Conservation (phyloP, 73 alveolate genomes). For the Symbiodinium pilosum region DNA sequence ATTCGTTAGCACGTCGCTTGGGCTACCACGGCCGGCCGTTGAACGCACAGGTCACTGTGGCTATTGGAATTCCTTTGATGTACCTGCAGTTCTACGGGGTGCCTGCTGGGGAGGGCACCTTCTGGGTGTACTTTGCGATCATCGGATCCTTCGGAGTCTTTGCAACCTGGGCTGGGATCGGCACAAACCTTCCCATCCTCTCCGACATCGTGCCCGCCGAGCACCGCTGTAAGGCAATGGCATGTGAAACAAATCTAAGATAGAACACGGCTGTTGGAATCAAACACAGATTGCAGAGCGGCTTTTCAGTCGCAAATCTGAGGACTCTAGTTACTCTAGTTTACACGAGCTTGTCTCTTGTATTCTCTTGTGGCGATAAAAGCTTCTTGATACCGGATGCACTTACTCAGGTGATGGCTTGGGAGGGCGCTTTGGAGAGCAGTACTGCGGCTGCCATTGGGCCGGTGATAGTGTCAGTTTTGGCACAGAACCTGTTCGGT, state of each 20-base stretch:
- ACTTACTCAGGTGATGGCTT: conserved; percentile 34
- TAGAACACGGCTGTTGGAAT: too few relatives aligned
- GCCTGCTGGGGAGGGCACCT: conserved; percentile 75
- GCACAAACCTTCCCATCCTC: conserved; percentile 91
- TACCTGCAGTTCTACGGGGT: conserved; percentile 82
- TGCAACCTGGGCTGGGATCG: conserved; percentile 90
- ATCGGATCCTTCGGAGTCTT: conserved; percentile 59
- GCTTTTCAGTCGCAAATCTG: too few relatives aligned
- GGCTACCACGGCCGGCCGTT: conserved; percentile 70
- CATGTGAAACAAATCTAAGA: too few relatives aligned
- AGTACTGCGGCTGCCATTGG: conserved; percentile 84
- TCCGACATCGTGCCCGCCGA: conserved; percentile 74
- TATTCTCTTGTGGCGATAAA: too few relatives aligned
- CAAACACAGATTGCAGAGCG: too few relatives aligned
- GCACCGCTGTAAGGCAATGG: conserved; percentile 43
- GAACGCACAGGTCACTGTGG: conserved; percentile 86
- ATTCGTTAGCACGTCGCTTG: conserved; percentile 28
- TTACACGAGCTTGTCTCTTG: too few relatives aligned
- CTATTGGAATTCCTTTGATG: conserved; percentile 75
- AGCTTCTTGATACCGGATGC: too few relatives aligned
- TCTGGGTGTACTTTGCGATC: conserved; percentile 26
- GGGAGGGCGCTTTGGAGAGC: conserved; percentile 95
- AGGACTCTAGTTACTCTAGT: too few relatives aligned
- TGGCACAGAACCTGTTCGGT: conserved; percentile 46
- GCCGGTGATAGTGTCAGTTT: conserved; percentile 52